A percentile compares a stretch with the other conserved stretches of the same genome.
Evolutionary conservation across 148 eudicot genomes (phyloP).

Genomic region (Camellia granthamiana): DNA sequence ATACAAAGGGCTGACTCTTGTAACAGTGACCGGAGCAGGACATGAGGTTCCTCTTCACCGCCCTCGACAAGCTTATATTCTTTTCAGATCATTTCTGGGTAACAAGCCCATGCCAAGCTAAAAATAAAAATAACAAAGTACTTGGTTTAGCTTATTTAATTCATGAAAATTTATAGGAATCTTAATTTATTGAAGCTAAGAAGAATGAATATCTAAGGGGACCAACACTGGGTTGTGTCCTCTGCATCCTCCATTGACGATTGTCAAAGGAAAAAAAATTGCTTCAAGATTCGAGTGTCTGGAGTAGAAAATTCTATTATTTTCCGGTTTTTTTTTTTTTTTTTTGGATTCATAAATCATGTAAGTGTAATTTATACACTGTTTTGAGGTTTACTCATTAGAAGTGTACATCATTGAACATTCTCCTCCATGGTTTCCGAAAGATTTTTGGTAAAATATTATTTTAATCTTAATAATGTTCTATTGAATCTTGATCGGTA

Average conservation of each 20-base stretch:
- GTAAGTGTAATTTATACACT: background rate
- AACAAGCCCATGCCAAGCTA: conserved; percentile 59
- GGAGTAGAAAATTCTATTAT: background rate
- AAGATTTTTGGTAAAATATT: no score
- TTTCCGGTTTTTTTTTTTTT: background rate
- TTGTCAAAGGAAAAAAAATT: background rate
- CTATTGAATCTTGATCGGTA: no score
- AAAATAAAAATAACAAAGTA: background rate
- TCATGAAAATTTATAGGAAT: background rate
- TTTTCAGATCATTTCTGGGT: conserved; percentile 68
- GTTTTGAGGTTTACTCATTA: no score
- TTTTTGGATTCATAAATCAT: background rate
- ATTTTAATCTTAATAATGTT: no score
- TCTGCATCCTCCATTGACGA: background rate
- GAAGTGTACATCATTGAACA: no score
- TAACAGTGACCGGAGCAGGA: conserved; percentile 88
- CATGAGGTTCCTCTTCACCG: conserved; percentile 94
- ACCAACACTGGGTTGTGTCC: no score
- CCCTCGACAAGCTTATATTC: conserved; percentile 85
- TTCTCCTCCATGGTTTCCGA: no score
- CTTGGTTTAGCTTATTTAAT: background rate
- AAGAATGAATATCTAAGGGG: no score
- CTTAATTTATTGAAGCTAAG: background rate
- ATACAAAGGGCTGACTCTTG: conserved; percentile 72
- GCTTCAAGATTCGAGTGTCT: background rate